Evolutionary conservation across 192 early-diverging fungal species (phyloP).

Genomic region (Phlyctochytrium bullatum): DNA sequence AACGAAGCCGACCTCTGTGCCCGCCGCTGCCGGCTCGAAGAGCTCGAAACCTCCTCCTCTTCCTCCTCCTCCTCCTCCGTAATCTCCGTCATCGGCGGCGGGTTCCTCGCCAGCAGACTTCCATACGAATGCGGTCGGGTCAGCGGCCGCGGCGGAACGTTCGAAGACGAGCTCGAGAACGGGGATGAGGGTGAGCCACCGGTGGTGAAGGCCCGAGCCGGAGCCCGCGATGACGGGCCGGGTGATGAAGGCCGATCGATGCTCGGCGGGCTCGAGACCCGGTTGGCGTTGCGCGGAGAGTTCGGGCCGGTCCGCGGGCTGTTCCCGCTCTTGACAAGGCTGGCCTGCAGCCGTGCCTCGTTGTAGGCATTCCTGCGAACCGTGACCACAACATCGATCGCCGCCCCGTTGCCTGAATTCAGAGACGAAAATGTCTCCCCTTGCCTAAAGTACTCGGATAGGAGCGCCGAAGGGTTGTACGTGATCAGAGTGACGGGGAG

Average conservation of each 20-base stretch:
- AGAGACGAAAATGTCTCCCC: neutral
- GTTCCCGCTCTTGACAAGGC: neutral
- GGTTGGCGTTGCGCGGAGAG: neutral
- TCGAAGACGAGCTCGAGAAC: neutral
- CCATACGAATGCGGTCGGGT: neutral
- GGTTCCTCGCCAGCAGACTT: neutral
- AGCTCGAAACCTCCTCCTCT: neutral
- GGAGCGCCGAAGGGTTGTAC: neutral
- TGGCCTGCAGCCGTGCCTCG: neutral
- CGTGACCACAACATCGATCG: constrained; percentile 2
- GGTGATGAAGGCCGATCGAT: neutral
- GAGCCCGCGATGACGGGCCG: neutral
- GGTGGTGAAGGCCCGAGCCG: neutral
- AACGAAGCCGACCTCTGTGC: neutral
- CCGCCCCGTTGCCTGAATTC: neutral
- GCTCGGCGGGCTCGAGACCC: neutral
- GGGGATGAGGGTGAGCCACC: neutral
- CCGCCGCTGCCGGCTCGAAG: neutral
- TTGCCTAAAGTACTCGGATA: neutral
- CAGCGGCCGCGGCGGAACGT: neutral
- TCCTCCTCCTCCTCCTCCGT: neutral
- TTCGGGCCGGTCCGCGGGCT: neutral
- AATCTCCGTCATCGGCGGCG: neutral
- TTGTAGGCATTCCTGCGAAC: constrained; percentile 2
- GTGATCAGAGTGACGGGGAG: constrained; percentile 4